These are phyloP conservation scores for Eleusine coracana DNA, from an alignment of 176 grass and related monocot species.

Conservation along the genomic window DNA sequence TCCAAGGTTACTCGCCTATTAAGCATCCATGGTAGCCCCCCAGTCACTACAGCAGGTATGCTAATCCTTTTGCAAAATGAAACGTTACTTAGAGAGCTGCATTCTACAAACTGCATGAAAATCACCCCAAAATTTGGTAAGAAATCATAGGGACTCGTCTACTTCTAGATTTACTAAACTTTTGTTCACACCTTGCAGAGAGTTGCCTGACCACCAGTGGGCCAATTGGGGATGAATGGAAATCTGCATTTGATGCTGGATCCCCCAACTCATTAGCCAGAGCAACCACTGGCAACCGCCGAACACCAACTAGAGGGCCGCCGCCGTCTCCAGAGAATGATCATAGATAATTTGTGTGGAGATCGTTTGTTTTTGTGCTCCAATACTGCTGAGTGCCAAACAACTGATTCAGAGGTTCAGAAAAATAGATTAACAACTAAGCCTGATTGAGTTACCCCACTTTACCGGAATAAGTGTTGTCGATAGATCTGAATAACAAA, in stretches of 20 bases:
- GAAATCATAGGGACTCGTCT: neutral
- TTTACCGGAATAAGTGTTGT: too few relatives aligned
- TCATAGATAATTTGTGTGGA: constrained; percentile 7
- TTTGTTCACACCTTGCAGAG: constrained; percentile 46
- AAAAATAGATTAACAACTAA: too few relatives aligned
- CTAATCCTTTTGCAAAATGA: neutral
- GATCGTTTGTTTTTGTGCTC: neutral
- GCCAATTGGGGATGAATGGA: constrained; percentile 67
- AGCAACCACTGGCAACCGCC: constrained; percentile 46
- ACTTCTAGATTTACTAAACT: neutral
- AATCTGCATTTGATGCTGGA: constrained; percentile 68
- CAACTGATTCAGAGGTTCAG: neutral
- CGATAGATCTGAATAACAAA: too few relatives aligned
- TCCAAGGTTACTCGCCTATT: constrained; percentile 90
- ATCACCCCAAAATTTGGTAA: neutral
- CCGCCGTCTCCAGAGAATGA: constrained; percentile 55
- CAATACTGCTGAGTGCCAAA: too few relatives aligned
- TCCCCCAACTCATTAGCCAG: constrained; percentile 30
- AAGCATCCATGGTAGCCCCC: constrained; percentile 65
- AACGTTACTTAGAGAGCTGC: too few relatives aligned
- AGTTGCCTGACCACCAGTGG: constrained; percentile 42
- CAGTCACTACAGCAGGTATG: constrained; percentile 55
- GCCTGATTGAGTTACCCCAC: too few relatives aligned
- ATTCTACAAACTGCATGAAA: neutral
- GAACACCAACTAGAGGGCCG: constrained; percentile 50